Evolutionary conservation across 495 filamentous ascomycete species (phyloP).

Genomic region (Peziza echinospora): DNA sequence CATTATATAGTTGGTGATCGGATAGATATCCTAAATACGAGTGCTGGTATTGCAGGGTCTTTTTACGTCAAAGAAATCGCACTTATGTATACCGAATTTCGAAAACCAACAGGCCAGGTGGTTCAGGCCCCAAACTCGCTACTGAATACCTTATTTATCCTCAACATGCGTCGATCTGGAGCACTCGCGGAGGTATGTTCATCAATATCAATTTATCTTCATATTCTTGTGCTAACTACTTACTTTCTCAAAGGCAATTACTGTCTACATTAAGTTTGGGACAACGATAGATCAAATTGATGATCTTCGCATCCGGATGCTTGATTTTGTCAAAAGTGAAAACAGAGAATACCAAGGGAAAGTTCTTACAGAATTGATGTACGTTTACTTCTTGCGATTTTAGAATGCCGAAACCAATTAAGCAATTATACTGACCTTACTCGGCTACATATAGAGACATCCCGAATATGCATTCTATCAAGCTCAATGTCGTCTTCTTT

Average conservation of each 20-base stretch:
- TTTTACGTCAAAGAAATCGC: conserved; percentile 93
- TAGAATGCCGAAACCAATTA: conserved; percentile 18
- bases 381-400: conserved; percentile 35
- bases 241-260: conserved; percentile 19
- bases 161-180: conserved; percentile 81
- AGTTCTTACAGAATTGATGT: conserved; percentile 67
- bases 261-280: conserved; percentile 69
- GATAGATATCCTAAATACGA: conserved; percentile 78
- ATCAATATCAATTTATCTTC: too few species aligned
- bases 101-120: conserved; percentile 91
- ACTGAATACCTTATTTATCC: conserved; percentile 78
- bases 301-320: conserved; percentile 54
- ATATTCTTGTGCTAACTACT: conserved; percentile 1
- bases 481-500: conserved; percentile 89
- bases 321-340: conserved; percentile 65
- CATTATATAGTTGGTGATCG: conserved; percentile 58
- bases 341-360: conserved; percentile 82
- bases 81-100: conserved; percentile 91
- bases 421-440: neutral
- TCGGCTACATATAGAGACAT: conserved; percentile 29
- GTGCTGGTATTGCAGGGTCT: conserved; percentile 56
- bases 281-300: conserved; percentile 76
- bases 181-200: conserved; percentile 75
- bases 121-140: conserved; percentile 92
- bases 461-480: conserved; percentile 35